Evolutionary conservation across 1,284 basidiomycete genomes (phyloP).

Genomic region (Taiwanofungus camphoratus): DNA sequence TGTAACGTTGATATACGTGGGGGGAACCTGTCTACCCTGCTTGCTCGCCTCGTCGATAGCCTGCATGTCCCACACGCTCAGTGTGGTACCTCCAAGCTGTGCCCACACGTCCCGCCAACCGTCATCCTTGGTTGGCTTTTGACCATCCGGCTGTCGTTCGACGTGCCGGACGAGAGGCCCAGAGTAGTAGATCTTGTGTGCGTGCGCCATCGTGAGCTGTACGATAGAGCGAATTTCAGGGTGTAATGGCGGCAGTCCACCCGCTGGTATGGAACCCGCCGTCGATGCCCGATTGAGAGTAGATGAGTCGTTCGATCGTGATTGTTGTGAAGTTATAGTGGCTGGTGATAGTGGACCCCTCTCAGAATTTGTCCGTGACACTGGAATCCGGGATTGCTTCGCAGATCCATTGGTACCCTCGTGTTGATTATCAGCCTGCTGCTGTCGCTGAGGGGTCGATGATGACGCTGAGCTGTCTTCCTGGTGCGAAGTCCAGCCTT

Average conservation of each 20-base stretch:
- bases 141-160: slow-evolving; percentile 74
- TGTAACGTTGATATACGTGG: slow-evolving; percentile 81
- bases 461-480: slow-evolving; percentile 3
- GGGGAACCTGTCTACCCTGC: slow-evolving; percentile 78
- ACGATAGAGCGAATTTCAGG: slow-evolving; percentile 76
- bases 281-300: background rate
- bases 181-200: slow-evolving; percentile 77
- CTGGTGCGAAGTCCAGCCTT: slow-evolving; percentile 7
- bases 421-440: slow-evolving; percentile 2
- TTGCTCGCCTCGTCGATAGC: slow-evolving; percentile 77
- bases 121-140: slow-evolving; percentile 65
- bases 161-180: slow-evolving; percentile 71
- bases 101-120: slow-evolving; percentile 94
- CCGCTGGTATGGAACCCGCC: background rate
- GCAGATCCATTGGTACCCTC: background rate
- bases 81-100: slow-evolving; percentile 87
- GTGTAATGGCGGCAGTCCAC: slow-evolving; percentile 46
- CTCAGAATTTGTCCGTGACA: background rate
- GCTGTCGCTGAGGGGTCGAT: slow-evolving; percentile 16
- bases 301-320: too few species aligned
- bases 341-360: background rate
- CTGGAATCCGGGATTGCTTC: background rate
- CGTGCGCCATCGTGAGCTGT: slow-evolving; percentile 60
- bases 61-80: slow-evolving; percentile 89
- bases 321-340: too few species aligned